Evolutionary conservation across 352 stramenopile genomes (phyloP).

Genomic region (Pilasporangium apinafurcum): DNA sequence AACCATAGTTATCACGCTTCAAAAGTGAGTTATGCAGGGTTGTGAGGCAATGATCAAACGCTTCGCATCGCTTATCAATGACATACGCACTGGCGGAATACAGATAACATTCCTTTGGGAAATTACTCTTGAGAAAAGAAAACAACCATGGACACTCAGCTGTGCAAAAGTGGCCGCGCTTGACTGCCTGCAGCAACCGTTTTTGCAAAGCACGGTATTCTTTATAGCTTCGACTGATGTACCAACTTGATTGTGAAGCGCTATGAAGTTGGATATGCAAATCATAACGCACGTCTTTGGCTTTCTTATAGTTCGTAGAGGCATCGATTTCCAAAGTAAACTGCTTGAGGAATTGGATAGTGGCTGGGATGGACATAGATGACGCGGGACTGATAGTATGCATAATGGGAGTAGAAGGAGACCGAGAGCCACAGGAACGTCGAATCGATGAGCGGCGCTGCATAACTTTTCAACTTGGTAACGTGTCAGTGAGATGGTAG

Average conservation of each 20-base stretch:
- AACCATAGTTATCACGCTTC: constrained; percentile 10
- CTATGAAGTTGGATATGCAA: neutral
- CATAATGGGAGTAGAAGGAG: no score
- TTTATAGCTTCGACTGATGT: constrained; percentile 9
- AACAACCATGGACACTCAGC: constrained; percentile 15
- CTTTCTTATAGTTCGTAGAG: constrained; percentile 2
- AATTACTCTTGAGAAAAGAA: constrained; percentile 12
- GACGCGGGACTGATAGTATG: neutral
- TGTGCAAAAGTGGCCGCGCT: constrained; percentile 14
- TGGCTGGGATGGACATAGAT: neutral
- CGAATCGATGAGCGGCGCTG: no score
- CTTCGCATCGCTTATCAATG: constrained; percentile 5
- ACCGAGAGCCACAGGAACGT: no score
- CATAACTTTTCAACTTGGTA: no score
- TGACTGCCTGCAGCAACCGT: constrained; percentile 5
- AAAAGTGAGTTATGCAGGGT: constrained; percentile 6
- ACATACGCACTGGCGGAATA: neutral
- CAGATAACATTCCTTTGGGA: constrained; percentile 5
- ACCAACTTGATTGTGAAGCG: neutral
- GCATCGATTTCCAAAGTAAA: constrained; percentile 8
- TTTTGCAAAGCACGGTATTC: constrained; percentile 25
- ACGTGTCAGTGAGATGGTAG: no score
- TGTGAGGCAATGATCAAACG: constrained; percentile 5
- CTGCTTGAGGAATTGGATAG: constrained; percentile 3
- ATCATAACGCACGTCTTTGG: neutral